Evolutionary conservation across 2,329 filamentous ascomycete species (phyloP).

Genomic region (Mollisia scopiformis): DNA sequence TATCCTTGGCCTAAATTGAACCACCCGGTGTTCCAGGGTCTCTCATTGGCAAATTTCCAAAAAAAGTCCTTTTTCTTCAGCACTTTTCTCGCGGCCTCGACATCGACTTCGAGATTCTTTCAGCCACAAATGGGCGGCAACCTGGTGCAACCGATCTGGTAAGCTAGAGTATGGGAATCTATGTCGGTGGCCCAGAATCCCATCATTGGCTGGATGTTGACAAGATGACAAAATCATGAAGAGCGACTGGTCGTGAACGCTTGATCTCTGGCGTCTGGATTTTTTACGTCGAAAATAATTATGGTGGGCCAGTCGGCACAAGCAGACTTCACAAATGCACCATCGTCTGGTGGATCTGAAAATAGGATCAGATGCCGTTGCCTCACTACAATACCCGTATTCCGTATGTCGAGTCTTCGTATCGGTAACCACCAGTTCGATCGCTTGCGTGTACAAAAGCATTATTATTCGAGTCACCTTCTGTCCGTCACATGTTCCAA

Average conservation of each 20-base stretch:
- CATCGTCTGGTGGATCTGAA: constrained; percentile 7
- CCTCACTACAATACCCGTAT: no score
- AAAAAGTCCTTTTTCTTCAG: background rate
- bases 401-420: no score
- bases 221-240: background rate
- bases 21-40: constrained; percentile 6
- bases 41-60: constrained; percentile 17
- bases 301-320: background rate
- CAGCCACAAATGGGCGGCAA: constrained; percentile 1
- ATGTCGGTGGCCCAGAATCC: background rate
- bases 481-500: background rate
- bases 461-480: no score
- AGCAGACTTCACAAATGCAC: background rate
- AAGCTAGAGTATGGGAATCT: background rate
- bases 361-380: constrained; percentile 9
- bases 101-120: constrained; percentile 7
- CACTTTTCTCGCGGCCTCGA: constrained; percentile 7
- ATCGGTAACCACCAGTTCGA: background rate
- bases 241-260: background rate
- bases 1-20: constrained; percentile 6
- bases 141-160: background rate
- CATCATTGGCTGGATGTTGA: background rate
- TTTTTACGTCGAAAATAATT: no score
- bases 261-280: background rate
- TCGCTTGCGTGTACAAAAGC: no score